phyloP scores from a whole-genome alignment of 495 filamentous ascomycete species.

The Peziza echinospora region DNA sequence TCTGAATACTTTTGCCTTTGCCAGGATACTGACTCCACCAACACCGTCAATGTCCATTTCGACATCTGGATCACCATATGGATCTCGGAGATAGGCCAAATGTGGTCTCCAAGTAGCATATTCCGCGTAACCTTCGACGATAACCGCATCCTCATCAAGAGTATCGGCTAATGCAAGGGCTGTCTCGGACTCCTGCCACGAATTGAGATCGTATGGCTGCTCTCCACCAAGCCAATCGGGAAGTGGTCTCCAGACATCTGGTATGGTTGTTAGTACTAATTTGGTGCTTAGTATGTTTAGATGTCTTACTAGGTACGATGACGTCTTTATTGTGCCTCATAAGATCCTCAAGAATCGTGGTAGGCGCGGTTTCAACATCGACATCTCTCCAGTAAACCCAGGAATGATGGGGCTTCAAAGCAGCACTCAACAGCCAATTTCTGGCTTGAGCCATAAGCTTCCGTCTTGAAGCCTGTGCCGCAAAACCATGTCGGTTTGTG shows the following conservation, averaged over 20 bases:
- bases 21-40: slow-evolving; percentile 89
- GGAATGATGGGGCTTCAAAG: slow-evolving; percentile 80
- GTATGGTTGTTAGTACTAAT: neutral
- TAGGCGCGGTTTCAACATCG: slow-evolving; percentile 90
- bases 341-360: slow-evolving; percentile 88
- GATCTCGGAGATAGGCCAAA: slow-evolving; percentile 89
- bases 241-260: slow-evolving; percentile 95
- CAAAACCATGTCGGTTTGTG: slow-evolving; percentile 92
- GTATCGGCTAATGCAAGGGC: slow-evolving; percentile 84
- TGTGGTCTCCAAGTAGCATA: slow-evolving; percentile 98
- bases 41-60: slow-evolving; percentile 99
- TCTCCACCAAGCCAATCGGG: slow-evolving; percentile 98
- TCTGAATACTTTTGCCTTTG: slow-evolving; percentile 86
- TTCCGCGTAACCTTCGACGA: slow-evolving; percentile 97
- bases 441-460: slow-evolving; percentile 97
- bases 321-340: slow-evolving; percentile 99
- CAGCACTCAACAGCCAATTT: slow-evolving; percentile 92
- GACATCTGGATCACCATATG: slow-evolving; percentile 95
- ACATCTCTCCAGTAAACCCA: slow-evolving; percentile 99
- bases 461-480: slow-evolving; percentile 76
- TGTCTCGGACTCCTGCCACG: slow-evolving; percentile 98
- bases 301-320: slow-evolving; percentile 94
- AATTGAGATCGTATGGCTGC: slow-evolving; percentile 96
- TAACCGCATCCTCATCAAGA: slow-evolving; percentile 94
- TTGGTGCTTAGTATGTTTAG: too few species aligned